Base-by-base conservation (phyloP, 2,329 filamentous ascomycete genomes). In the Mycogone perniciosa region DNA sequence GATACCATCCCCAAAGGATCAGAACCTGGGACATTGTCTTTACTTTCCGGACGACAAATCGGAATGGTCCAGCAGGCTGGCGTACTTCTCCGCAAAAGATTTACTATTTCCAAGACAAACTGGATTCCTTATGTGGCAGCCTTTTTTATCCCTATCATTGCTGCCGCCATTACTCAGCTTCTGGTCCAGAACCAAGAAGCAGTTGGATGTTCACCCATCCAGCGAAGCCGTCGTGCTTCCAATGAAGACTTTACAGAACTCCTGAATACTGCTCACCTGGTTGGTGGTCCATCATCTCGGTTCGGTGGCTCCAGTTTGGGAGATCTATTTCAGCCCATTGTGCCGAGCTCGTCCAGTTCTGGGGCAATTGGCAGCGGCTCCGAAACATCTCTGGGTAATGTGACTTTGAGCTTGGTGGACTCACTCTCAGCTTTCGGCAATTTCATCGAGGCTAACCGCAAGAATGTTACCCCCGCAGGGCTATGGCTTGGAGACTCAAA, bases 131-230 rank as follows among this genome's bases (percentile, higher is more conserved):
- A 88, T 50, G 62, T 83, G 6, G 84, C 80, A 1, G 88, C 87
- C 1, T 73, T 92, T n/a, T 59, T 89, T 1, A 80, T 93, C 10
- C 89, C 89, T 0, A 78, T 95, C 52, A 74, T 88, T 48, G 85
- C 87, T 2, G 84, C 87, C 13, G 87, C 85, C 1, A 69, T 92
- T 7, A 84, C 88, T 0, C 87, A 85, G 4, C 70, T 90, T 1
- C 89, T 91, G 57, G 67, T 95, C 5, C 76, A 77, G 31, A 69
- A 72, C 40, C 83, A 81, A 56, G 59, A 66, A 4, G 70, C 72
- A 0, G 69, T 64, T 1, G 68, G 69, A 1, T 85, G 82, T 60
- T 68, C 71, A 35, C 59, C 59, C 8, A 51, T 30, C 1, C 44
- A 57, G 1, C 50, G 53, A 33, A 53, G 55, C 37, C 52, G 52